Base-by-base conservation (phyloP, 805 yeast species). In the Pichia exigua region DNA sequence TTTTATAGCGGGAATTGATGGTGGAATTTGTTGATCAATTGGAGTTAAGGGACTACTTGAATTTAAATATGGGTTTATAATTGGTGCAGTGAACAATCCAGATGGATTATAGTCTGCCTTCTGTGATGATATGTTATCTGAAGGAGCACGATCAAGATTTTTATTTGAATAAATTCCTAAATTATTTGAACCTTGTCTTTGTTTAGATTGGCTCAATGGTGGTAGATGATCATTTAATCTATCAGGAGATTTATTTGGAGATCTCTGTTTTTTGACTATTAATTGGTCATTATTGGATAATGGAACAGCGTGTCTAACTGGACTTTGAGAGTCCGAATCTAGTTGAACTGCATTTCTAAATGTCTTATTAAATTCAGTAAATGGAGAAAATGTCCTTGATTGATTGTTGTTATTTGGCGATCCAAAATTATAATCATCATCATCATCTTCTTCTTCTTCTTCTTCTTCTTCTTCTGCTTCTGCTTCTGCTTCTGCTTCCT, bases 281-380 rank as follows among this genome's bases (percentile, higher is more conserved):
- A 50, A 30, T 20, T 15, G 48, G 39, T 18, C 51, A 39, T 40
- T 46, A 9, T 22, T 43, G 9, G 32, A 26, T 5, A 21, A 21
- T 8, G 46, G 22, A 18, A 13, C 21, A 44, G 20, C 48, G 48
- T 15, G 24, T 46, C 20, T 35, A n/a, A 46, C 40, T 48, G 51
- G 53, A 17, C 8, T 26, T 18, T 39, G 26, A 40, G 18, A 12
- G 27, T 47, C 52, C 54, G 39, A 35, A 35, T 35, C 39, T n/a
- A 43, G 32, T 22, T 62, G 58, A 56, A 67, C 59, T 2, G 70
- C 59, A 27, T 57, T 59, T 21, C 59, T 61, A 50, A 61, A 65
- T 39, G 66, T 61, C 13, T 58, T 57, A 48, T 67, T 63, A 59
- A 67, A 68, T 27, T 63, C 70, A 2, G 71, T 60, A 53, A 66